These are phyloP conservation scores for Crotalaria pallida DNA, from an alignment of 306 rosid species.

Conservation along the genomic window DNA sequence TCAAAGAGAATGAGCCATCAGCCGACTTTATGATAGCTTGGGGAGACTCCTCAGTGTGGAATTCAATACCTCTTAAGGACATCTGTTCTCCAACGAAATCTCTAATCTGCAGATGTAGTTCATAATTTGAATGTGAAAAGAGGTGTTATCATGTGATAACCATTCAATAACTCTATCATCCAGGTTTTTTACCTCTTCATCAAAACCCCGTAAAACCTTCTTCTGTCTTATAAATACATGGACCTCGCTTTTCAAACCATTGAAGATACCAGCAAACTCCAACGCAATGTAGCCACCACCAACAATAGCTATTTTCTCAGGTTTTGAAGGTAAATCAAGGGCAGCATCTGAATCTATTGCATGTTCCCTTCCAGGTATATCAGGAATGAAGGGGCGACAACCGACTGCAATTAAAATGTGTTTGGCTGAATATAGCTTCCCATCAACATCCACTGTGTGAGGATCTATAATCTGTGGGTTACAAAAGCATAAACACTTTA, in stretches of 20 bases:
- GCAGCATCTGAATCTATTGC: conserved; percentile 97
- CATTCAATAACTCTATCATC: background rate
- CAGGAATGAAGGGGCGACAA: conserved; percentile 92
- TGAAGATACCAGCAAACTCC: conserved; percentile 97
- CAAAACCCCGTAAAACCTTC: conserved; percentile 90
- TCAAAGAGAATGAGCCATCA: conserved; percentile 81
- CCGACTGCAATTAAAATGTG: conserved; percentile 84
- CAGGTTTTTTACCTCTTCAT: conserved; percentile 73
- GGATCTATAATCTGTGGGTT: conserved; percentile 65
- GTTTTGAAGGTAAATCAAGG: conserved; percentile 87
- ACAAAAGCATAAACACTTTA: conserved; percentile 22
- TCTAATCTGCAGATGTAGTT: conserved; percentile 60
- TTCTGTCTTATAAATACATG: conserved; percentile 88
- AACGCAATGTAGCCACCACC: conserved; percentile 98
- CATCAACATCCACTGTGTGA: conserved; percentile 83
- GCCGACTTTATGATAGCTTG: conserved; percentile 66
- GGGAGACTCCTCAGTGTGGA: conserved; percentile 83
- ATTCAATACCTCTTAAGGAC: conserved; percentile 79
- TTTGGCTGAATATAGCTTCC: conserved; percentile 78
- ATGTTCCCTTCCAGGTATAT: conserved; percentile 78
- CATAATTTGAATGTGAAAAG: conserved; percentile 22
- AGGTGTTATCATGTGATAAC: background rate
- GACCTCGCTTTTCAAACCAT: conserved; percentile 67
- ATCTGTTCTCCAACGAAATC: conserved; percentile 80
- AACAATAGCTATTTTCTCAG: conserved; percentile 86